phyloP scores from a whole-genome alignment of 2,329 filamentous ascomycete species.

The Parafenestella ontariensis region DNA sequence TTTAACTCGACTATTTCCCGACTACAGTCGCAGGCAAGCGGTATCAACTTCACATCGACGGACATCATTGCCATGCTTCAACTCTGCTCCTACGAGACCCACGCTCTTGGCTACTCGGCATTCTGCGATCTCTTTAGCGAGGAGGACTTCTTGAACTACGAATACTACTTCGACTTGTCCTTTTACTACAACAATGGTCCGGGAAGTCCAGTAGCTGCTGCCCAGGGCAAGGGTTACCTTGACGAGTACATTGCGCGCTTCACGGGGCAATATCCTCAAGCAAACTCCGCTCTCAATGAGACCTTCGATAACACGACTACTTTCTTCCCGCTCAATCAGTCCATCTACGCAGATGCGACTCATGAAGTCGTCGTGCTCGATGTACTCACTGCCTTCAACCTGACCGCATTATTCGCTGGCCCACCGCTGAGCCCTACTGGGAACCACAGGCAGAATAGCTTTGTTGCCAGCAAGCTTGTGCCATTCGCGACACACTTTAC shows the following conservation, averaged over 20 bases:
- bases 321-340: conserved; percentile 54
- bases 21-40: conserved; percentile 34
- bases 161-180: conserved; percentile 54
- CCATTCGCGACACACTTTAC: conserved; percentile 43
- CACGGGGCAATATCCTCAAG: conserved; percentile 27
- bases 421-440: conserved; percentile 27
- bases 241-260: conserved; percentile 41
- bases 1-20: conserved; percentile 40
- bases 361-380: conserved; percentile 52
- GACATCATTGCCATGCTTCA: conserved; percentile 53
- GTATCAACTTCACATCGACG: conserved; percentile 40
- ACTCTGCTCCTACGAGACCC: conserved; percentile 42
- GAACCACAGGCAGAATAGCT: conserved; percentile 28
- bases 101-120: conserved; percentile 52
- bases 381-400: conserved; percentile 36
- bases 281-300: conserved; percentile 31
- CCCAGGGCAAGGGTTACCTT: conserved; percentile 41
- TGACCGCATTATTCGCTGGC: conserved; percentile 40
- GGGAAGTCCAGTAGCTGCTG: conserved; percentile 39
- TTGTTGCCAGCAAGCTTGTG: conserved; percentile 37
- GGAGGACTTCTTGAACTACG: conserved; percentile 54
- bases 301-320: conserved; percentile 51
- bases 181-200: conserved; percentile 46
- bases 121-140: conserved; percentile 54
- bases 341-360: conserved; percentile 53